These are phyloP conservation scores for Camelina sativa DNA, from an alignment of 345 rosid genomes.

Conservation along the genomic window DNA sequence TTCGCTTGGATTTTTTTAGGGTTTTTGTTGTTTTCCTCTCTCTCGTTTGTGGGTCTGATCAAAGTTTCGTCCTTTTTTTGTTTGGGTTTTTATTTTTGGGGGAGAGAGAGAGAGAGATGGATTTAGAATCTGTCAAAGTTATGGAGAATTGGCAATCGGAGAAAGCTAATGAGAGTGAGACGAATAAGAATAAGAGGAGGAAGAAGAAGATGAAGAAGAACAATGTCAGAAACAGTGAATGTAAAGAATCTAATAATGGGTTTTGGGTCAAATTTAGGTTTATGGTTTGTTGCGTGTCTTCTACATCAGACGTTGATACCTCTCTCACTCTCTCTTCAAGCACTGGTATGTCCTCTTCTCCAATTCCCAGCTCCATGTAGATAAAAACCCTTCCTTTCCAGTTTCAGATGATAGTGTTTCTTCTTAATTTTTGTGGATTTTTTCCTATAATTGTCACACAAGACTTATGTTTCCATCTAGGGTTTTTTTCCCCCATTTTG, in stretches of 20 bases:
- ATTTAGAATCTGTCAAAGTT: slow-evolving; percentile 39
- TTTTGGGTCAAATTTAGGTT: slow-evolving; percentile 73
- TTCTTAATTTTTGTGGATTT: slow-evolving; percentile 3
- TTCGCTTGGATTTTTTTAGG: slow-evolving; percentile 27
- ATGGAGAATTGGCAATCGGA: slow-evolving; percentile 37
- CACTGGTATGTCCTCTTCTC: slow-evolving; percentile 48
- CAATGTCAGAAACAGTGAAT: slow-evolving; percentile 35
- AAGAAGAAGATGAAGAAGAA: slow-evolving; percentile 48
- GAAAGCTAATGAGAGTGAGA: slow-evolving; percentile 36
- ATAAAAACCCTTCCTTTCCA: slow-evolving; percentile 2
- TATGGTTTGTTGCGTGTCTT: slow-evolving; percentile 65
- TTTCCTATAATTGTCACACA: slow-evolving; percentile 11
- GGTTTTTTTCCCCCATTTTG: slow-evolving; percentile 28
- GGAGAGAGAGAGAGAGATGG: slow-evolving; percentile 27
- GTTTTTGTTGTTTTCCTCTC: not conserved
- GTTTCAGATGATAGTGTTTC: not conserved
- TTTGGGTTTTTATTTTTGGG: not conserved
- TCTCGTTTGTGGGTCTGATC: slow-evolving; percentile 16
- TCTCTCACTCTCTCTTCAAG: slow-evolving; percentile 58
- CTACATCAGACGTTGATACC: slow-evolving; percentile 80
- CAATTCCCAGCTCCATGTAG: not conserved
- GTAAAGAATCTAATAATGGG: slow-evolving; percentile 48
- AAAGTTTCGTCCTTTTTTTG: slow-evolving; percentile 3
- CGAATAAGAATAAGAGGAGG: slow-evolving; percentile 51
- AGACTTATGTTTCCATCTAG: slow-evolving; percentile 26